Evolutionary conservation across 139 green algal genomes (phyloP).

Genomic region (Micractinium conductrix): DNA sequence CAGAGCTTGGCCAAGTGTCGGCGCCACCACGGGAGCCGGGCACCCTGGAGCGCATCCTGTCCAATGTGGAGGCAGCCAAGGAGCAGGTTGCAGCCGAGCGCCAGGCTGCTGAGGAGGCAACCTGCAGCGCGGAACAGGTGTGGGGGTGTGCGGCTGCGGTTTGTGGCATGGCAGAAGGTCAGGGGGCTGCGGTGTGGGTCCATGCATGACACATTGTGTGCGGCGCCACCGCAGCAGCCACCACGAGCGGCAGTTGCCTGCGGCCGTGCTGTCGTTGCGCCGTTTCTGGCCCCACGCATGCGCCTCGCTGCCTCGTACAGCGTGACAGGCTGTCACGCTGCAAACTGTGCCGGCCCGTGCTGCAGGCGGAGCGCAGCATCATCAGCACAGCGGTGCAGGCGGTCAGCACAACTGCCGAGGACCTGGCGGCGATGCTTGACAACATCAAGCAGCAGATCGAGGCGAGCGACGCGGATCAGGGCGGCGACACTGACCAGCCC

Average conservation of each 20-base stretch:
- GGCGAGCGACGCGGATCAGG: too few relatives aligned
- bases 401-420: not conserved
- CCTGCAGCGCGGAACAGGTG: not conserved
- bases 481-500: too few relatives aligned
- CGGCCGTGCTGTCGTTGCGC: not conserved
- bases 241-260: too few relatives aligned
- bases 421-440: slow-evolving; percentile 22
- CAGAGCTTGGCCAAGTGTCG: not conserved
- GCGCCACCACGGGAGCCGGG: not conserved
- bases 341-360: too few relatives aligned
- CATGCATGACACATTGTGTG: too few relatives aligned
- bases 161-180: too few relatives aligned
- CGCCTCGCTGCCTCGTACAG: not conserved
- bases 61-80: slow-evolving; percentile 4
- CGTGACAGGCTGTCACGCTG: too few relatives aligned
- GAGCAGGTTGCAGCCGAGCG: not conserved
- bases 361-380: not conserved
- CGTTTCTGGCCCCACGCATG: not conserved
- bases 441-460: too few relatives aligned
- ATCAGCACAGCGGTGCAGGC: not conserved
- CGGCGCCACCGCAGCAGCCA: too few relatives aligned
- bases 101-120: not conserved
- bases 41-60: not conserved
- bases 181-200: too few relatives aligned
- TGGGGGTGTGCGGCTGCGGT: not conserved